These are phyloP conservation scores for Aspergillus texensis DNA, from an alignment of 2,329 filamentous ascomycete species.

Conservation along the genomic window DNA sequence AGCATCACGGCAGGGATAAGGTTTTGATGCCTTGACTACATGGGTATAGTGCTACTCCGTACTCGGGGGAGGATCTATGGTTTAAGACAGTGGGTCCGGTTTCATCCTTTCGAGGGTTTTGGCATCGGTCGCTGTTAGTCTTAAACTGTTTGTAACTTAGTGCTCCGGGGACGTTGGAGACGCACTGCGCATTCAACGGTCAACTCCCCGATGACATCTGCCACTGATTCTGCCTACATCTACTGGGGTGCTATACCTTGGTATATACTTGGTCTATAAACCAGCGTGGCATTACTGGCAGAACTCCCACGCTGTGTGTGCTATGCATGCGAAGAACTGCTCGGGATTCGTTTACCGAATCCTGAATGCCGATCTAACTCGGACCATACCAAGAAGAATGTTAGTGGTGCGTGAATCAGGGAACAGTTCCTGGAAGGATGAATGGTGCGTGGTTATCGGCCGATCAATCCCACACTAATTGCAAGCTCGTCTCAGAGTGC, in stretches of 20 bases:
- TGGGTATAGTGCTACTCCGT: background rate
- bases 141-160: background rate
- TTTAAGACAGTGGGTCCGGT: background rate
- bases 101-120: background rate
- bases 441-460: background rate
- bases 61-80: background rate
- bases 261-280: background rate
- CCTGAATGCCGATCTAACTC: background rate
- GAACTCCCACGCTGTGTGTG: background rate
- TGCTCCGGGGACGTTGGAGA: background rate
- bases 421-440: background rate
- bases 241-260: background rate
- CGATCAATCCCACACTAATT: background rate
- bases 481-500: conserved; percentile 1
- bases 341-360: background rate
- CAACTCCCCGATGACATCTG: background rate
- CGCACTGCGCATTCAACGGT: background rate
- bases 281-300: background rate
- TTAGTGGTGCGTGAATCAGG: background rate
- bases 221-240: background rate
- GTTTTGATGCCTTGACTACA: background rate
- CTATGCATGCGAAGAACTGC: background rate
- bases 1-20: background rate
- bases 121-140: background rate
- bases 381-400: background rate